Percentiles rank a stretch among this genome's conserved stretches.
These are phyloP conservation scores for Exophiala lecanii-corni DNA, from an alignment of 2,329 filamentous ascomycete species.

Conservation along the genomic window DNA sequence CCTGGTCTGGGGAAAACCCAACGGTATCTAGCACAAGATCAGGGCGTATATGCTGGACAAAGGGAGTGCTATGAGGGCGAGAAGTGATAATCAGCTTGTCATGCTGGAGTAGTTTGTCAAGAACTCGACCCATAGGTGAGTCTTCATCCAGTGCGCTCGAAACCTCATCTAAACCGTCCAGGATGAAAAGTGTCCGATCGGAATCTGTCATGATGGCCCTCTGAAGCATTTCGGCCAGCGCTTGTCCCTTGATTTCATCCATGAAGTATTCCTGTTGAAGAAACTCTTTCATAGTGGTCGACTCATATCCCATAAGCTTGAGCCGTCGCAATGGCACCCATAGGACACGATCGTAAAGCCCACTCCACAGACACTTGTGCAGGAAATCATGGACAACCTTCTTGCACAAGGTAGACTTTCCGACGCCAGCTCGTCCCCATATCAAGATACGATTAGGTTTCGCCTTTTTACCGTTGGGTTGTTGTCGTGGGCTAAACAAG, in stretches of 20 bases:
- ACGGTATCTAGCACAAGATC: slow-evolving; percentile 40
- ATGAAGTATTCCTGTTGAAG: slow-evolving; percentile 31
- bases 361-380: slow-evolving; percentile 24
- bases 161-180: slow-evolving; percentile 45
- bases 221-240: slow-evolving; percentile 22
- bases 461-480: too few species aligned
- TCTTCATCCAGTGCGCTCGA: too few species aligned
- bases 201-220: slow-evolving; percentile 2
- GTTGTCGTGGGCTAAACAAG: too few species aligned
- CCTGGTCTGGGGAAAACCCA: slow-evolving; percentile 37
- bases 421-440: too few species aligned
- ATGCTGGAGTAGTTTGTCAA: too few species aligned
- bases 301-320: slow-evolving; percentile 26
- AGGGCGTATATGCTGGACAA: too few species aligned
- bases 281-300: slow-evolving; percentile 26
- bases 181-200: slow-evolving; percentile 35
- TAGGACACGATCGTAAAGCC: slow-evolving; percentile 35
- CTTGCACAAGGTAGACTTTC: slow-evolving; percentile 41
- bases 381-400: slow-evolving; percentile 38
- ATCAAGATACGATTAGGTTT: too few species aligned
- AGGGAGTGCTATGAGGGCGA: too few species aligned
- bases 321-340: slow-evolving; percentile 40
- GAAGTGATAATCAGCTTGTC: too few species aligned
- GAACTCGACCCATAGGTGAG: too few species aligned
- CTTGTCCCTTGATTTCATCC: slow-evolving; percentile 5